Conservation (phyloP, 2,329 filamentous ascomycete species). For the Tetracladium maxilliforme region DNA sequence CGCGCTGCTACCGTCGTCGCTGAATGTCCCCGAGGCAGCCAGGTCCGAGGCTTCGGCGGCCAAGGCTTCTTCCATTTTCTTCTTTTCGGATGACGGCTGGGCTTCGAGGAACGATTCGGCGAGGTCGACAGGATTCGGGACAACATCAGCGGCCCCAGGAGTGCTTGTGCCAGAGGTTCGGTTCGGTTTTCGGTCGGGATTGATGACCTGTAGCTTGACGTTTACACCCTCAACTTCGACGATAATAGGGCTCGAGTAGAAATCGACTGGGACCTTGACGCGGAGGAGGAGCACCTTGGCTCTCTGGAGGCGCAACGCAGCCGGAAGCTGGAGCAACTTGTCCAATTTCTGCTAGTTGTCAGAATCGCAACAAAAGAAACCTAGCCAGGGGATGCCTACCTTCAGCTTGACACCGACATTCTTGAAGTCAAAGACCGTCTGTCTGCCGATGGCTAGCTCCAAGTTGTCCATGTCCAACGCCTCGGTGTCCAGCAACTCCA, state of each 20-base stretch:
- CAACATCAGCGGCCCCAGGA: constrained; percentile 20
- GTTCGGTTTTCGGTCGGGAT: too few species aligned
- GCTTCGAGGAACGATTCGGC: constrained; percentile 67
- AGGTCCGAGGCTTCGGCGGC: constrained; percentile 46
- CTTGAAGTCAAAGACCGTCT: constrained; percentile 70
- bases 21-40: constrained; percentile 42
- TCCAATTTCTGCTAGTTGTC: constrained; percentile 57
- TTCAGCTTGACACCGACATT: constrained; percentile 72
- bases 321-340: constrained; percentile 57
- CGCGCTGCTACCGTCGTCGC: constrained; percentile 50
- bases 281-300: constrained; percentile 65
- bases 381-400: constrained; percentile 28
- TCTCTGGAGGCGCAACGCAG: constrained; percentile 53
- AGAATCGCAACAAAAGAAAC: not conserved
- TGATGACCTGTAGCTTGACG: constrained; percentile 44
- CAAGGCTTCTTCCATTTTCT: constrained; percentile 54
- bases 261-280: constrained; percentile 74
- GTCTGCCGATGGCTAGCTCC: constrained; percentile 69
- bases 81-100: constrained; percentile 49
- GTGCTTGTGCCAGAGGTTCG: too few species aligned
- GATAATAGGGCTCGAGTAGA: constrained; percentile 70
- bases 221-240: constrained; percentile 74
- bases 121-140: constrained; percentile 59
- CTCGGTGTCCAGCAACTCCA: constrained; percentile 80
- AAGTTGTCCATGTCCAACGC: constrained; percentile 75